Percentiles rank a stretch among this genome's conserved stretches.
Evolutionary conservation across 176 grass and related monocot species (phyloP).

Genomic region (Oryza meridionalis): DNA sequence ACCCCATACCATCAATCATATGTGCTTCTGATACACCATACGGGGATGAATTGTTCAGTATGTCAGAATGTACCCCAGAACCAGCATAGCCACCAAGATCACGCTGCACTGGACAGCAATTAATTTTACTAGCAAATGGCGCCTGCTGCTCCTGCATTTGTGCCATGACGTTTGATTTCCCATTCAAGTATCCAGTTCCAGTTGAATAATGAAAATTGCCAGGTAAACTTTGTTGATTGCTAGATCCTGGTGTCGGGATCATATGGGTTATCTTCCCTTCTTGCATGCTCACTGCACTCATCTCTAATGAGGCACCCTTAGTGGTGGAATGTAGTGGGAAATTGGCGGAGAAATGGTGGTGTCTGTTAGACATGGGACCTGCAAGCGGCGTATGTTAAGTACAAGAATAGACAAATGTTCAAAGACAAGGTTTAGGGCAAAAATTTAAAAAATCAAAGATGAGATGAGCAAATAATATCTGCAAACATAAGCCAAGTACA

Average conservation of each 20-base stretch:
- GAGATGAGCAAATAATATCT: slow-evolving; percentile 1
- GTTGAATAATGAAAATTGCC: slow-evolving; percentile 54
- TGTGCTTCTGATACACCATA: slow-evolving; percentile 54
- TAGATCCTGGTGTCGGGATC: slow-evolving; percentile 71
- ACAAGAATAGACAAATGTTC: slow-evolving; percentile 11
- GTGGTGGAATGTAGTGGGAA: slow-evolving; percentile 44
- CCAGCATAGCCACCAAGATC: slow-evolving; percentile 32
- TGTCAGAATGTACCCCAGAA: slow-evolving; percentile 54
- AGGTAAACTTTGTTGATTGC: slow-evolving; percentile 42
- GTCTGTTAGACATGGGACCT: slow-evolving; percentile 56
- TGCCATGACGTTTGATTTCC: slow-evolving; percentile 38
- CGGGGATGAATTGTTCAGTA: slow-evolving; percentile 47
- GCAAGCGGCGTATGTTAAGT: slow-evolving; percentile 27
- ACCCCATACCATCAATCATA: slow-evolving; percentile 52
- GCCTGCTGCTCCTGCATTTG: slow-evolving; percentile 49
- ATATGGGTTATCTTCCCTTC: slow-evolving; percentile 51
- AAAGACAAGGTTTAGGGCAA: background rate
- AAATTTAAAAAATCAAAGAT: background rate
- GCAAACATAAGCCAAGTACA: slow-evolving; percentile 1
- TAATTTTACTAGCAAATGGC: slow-evolving; percentile 47
- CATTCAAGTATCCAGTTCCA: slow-evolving; percentile 59
- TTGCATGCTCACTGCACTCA: slow-evolving; percentile 45
- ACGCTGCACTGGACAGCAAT: slow-evolving; percentile 39
- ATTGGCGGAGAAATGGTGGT: slow-evolving; percentile 43
- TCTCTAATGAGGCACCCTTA: slow-evolving; percentile 25